Percentiles rank a stretch among this genome's conserved stretches.
Evolutionary conservation across 164 flowering plant species (phyloP).

Genomic region (Aristolochia contorta): DNA sequence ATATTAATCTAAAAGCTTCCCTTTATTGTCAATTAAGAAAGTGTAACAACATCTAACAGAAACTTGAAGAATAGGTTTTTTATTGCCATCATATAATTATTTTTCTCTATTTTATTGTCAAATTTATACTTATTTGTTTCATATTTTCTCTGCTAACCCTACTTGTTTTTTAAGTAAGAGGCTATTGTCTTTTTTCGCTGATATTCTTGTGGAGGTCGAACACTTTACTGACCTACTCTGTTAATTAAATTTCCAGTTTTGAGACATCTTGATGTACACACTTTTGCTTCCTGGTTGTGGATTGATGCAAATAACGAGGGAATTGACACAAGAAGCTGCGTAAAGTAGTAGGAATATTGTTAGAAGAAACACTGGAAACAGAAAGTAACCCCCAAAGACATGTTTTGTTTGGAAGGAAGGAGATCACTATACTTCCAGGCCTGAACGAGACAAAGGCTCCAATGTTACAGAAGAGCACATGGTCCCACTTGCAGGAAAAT

Average conservation of each 20-base stretch:
- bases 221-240: not conserved
- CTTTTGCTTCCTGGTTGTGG: conserved; percentile 28
- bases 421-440: conserved; percentile 7
- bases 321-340: conserved; percentile 36
- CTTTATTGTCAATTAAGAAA: too few relatives aligned
- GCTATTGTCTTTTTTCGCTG: not conserved
- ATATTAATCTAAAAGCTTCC: too few relatives aligned
- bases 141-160: too few relatives aligned
- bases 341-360: conserved; percentile 19
- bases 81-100: too few relatives aligned
- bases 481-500: conserved; percentile 34
- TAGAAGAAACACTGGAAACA: conserved; percentile 14
- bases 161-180: not conserved
- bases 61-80: too few relatives aligned
- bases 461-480: conserved; percentile 40
- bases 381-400: conserved; percentile 8
- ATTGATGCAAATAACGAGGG: conserved; percentile 6
- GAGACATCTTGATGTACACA: conserved; percentile 62
- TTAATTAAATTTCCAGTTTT: conserved; percentile 39
- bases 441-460: conserved; percentile 15
- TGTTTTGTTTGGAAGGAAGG: conserved; percentile 22
- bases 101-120: too few relatives aligned
- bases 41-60: too few relatives aligned
- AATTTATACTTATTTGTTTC: too few relatives aligned
- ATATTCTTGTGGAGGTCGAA: not conserved